Evolutionary conservation across 768 basidiomycete genomes (phyloP), one percentile per base, ranked within the genome.

Genomic region (Collybiopsis confluens): DNA sequence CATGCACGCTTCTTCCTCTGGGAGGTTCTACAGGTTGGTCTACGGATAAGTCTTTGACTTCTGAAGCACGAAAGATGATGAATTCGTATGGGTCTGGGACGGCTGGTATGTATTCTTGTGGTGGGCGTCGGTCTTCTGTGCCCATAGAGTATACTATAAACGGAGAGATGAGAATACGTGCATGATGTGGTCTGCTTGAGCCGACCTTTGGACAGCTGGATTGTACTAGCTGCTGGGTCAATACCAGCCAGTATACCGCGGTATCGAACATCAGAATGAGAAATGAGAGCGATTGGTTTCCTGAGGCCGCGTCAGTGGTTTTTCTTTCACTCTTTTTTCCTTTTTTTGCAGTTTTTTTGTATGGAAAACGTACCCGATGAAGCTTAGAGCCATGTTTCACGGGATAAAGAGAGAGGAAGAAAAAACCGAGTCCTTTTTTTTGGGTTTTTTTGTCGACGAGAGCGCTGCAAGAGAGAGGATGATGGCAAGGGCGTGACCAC

Each of bases 111-210:
- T 83, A 94, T 66, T 92, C 86, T 30, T 78, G 68, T 37, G 83
- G 80, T 9, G 88, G 85, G 59, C 88, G 82, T 64, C 91, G 81
- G 56, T 82, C 75, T 68, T 93, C 91, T 1, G 91, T 93, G 35
- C 91, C 91, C 89, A 92, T 90, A 37, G 90, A 92, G 65, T 77
- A 92, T 37, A 93, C 91, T 81, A 52, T n/a, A n/a, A n/a, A n/a
- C n/a, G n/a, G n/a, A n/a, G n/a, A n/a, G n/a, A n/a, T n/a, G n/a
- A n/a, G n/a, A n/a, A n/a, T n/a, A n/a, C n/a, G n/a, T n/a, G n/a
- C n/a, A n/a, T n/a, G n/a, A n/a, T n/a, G n/a, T n/a, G n/a, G n/a
- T n/a, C n/a, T n/a, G n/a, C n/a, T n/a, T n/a, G n/a, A 16, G 54
- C 75, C 40, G 57, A 90, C 91, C 91, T 78, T 92, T 91, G 28